Percentiles rank a stretch among this genome's conserved stretches.
phyloP scores from a whole-genome alignment of 2,329 filamentous ascomycete species.

The Xylariales sp. region DNA sequence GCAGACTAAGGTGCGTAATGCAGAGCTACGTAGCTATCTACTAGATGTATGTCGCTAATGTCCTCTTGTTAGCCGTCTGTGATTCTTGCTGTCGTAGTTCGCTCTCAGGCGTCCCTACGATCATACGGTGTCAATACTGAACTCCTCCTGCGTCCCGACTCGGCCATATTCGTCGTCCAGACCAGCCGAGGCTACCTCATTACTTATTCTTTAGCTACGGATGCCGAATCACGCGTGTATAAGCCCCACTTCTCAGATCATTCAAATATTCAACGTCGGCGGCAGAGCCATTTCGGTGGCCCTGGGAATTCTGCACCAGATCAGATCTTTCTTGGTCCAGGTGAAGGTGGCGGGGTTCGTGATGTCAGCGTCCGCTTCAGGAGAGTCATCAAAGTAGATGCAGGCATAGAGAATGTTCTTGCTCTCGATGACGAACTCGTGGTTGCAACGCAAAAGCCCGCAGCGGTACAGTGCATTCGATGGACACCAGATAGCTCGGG shows the following conservation, averaged over 20 bases:
- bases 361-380: conserved; percentile 90
- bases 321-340: conserved; percentile 67
- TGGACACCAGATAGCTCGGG: conserved; percentile 84
- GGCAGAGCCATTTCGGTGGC: conserved; percentile 58
- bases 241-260: conserved; percentile 72
- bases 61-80: conserved; percentile 67
- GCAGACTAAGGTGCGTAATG: conserved; percentile 76
- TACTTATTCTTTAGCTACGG: conserved; percentile 87
- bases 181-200: conserved; percentile 84
- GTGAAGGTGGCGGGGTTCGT: conserved; percentile 75
- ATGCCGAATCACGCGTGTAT: conserved; percentile 78
- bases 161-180: conserved; percentile 85
- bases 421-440: conserved; percentile 90
- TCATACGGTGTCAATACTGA: conserved; percentile 83
- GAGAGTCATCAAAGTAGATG: conserved; percentile 97
- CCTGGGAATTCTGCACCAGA: conserved; percentile 51
- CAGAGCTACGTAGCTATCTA: conserved; percentile 12
- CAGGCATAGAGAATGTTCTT: conserved; percentile 82
- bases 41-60: conserved; percentile 17
- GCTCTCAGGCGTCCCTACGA: conserved; percentile 73
- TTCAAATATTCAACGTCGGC: conserved; percentile 57
- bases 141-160: conserved; percentile 84
- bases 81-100: conserved; percentile 77
- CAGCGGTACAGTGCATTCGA: conserved; percentile 93
- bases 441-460: conserved; percentile 85